Conservation (phyloP, 2,329 filamentous ascomycete species). For the Fusarium armeniacum region DNA sequence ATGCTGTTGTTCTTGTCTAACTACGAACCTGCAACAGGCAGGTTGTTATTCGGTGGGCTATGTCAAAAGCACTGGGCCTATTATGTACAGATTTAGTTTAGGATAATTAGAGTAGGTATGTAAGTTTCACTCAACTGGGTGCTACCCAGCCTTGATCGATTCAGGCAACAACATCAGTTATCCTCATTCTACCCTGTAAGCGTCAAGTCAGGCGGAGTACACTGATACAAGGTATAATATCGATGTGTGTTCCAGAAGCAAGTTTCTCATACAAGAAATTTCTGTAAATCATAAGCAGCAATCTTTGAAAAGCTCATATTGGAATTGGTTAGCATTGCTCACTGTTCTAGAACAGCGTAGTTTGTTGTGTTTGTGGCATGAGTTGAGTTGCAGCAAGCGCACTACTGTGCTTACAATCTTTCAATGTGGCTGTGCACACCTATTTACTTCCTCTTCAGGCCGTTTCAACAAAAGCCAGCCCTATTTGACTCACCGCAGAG, state of each 20-base stretch:
- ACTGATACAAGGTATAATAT: not conserved
- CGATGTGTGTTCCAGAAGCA: not conserved
- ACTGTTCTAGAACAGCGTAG: not conserved
- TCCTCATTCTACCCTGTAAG: too few relatives aligned
- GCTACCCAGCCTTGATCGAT: too few relatives aligned
- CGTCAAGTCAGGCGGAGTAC: not conserved
- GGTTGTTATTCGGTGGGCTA: not conserved
- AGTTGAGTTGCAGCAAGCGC: not conserved
- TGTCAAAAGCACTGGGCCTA: not conserved
- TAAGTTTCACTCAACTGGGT: not conserved
- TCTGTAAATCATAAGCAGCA: not conserved
- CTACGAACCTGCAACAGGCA: not conserved
- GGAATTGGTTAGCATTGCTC: not conserved
- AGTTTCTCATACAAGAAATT: not conserved
- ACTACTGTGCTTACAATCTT: not conserved
- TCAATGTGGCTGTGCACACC: not conserved
- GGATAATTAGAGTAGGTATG: not conserved
- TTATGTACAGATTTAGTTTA: not conserved
- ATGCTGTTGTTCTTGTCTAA: not conserved
- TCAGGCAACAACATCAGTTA: not conserved
- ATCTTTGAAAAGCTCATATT: constrained; percentile 12
- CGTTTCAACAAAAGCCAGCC: not conserved
- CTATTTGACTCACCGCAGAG: constrained; percentile 11
- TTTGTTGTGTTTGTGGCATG: not conserved
- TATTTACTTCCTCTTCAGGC: not conserved